phyloP scores from a whole-genome alignment of 768 basidiomycete genomes.

The Psilocybe azurescens region DNA sequence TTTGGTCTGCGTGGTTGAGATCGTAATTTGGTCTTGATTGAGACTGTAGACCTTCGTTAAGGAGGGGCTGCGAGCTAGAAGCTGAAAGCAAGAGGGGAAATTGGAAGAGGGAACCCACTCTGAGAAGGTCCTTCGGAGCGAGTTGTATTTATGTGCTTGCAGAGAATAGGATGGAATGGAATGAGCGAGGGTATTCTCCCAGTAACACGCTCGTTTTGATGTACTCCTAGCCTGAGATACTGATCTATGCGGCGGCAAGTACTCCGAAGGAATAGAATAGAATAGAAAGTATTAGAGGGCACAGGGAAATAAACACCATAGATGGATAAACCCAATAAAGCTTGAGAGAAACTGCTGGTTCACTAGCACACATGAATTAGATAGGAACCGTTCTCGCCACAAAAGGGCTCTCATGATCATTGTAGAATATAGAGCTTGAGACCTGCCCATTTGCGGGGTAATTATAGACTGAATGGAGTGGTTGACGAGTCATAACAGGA shows the following conservation, averaged over 20 bases:
- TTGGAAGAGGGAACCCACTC: background rate
- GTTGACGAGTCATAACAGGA: background rate
- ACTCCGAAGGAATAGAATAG: background rate
- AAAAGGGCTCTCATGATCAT: background rate
- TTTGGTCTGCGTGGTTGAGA: background rate
- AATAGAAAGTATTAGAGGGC: background rate
- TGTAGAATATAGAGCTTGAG: background rate
- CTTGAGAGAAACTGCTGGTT: conserved; percentile 3
- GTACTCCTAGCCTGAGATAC: background rate
- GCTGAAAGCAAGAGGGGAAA: background rate
- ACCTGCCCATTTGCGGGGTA: background rate
- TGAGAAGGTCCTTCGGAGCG: background rate
- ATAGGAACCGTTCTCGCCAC: background rate
- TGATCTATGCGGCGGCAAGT: background rate
- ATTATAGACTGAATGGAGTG: background rate
- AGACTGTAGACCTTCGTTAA: background rate
- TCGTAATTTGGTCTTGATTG: background rate
- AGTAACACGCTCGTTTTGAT: background rate
- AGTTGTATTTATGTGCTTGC: background rate
- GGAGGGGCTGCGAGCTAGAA: background rate
- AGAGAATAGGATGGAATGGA: background rate
- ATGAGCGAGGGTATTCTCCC: background rate
- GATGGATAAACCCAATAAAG: background rate
- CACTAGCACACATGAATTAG: background rate
- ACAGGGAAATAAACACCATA: background rate